Evolutionary conservation across 2,329 filamentous ascomycete species (phyloP).

Genomic region (Cercospora nicotianae): DNA sequence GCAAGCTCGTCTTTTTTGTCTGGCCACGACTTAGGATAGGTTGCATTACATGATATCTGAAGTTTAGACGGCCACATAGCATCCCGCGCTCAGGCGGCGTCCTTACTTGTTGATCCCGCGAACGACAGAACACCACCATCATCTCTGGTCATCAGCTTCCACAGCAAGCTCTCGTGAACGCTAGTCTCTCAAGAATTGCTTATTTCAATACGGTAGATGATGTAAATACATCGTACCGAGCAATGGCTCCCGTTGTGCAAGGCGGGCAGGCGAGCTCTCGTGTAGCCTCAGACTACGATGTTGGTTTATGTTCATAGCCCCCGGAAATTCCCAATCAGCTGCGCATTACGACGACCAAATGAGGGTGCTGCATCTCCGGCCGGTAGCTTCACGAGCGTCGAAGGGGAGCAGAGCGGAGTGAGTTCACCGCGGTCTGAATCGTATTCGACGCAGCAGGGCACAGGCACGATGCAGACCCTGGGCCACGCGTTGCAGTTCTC

Average conservation of each 20-base stretch:
- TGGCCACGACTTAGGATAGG: too few species aligned
- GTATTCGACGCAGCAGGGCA: neutral
- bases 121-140: neutral
- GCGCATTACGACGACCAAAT: neutral
- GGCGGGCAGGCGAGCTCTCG: neutral
- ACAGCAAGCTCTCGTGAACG: neutral
- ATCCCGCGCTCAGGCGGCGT: neutral
- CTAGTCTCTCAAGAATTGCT: neutral
- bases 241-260: too few species aligned
- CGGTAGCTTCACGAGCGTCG: neutral
- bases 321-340: neutral
- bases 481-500: neutral
- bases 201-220: neutral
- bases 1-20: too few species aligned
- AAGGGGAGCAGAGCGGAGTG: neutral
- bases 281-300: neutral
- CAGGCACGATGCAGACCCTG: neutral
- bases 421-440: neutral
- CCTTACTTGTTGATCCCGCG: neutral
- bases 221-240: neutral
- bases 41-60: too few species aligned
- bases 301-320: neutral
- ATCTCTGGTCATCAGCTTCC: too few species aligned
- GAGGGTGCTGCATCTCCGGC: neutral
- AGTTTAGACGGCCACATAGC: too few species aligned